phyloP scores from a whole-genome alignment of 495 filamentous ascomycete species.

The Diplogelasinospora grovesii region DNA sequence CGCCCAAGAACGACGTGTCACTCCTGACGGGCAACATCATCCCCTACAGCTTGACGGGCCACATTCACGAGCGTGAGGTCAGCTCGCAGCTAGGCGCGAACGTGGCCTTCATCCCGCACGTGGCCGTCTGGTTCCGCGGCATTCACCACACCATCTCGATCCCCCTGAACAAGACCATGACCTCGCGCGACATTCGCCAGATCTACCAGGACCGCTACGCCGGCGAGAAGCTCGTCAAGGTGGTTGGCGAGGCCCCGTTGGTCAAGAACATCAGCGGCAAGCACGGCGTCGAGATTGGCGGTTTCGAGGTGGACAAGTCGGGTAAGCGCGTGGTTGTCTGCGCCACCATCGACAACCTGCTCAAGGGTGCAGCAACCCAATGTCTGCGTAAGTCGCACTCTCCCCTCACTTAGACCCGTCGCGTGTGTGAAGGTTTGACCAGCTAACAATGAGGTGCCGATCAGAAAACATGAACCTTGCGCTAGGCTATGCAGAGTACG shows the following conservation, averaged over 20 bases:
- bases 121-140: conserved; percentile 95
- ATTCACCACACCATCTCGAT: conserved; percentile 91
- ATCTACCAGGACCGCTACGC: conserved; percentile 95
- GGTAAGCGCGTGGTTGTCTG: conserved; percentile 91
- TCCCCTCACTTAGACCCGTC: too few relatives aligned
- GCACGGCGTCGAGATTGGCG: conserved; percentile 92
- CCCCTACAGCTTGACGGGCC: conserved; percentile 86
- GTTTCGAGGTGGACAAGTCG: conserved; percentile 81
- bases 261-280: conserved; percentile 86
- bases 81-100: conserved; percentile 65
- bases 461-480: conserved; percentile 98
- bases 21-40: conserved; percentile 84
- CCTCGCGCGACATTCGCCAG: conserved; percentile 84
- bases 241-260: conserved; percentile 77
- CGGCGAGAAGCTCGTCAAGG: conserved; percentile 88
- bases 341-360: conserved; percentile 94
- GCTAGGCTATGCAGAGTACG: conserved; percentile 85
- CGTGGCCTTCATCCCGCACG: conserved; percentile 89
- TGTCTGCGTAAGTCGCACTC: conserved; percentile 76
- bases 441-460: too few relatives aligned
- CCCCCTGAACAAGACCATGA: conserved; percentile 76
- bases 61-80: conserved; percentile 95
- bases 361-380: conserved; percentile 96
- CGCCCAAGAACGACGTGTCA: conserved; percentile 90
- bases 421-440: too few relatives aligned